A percentile compares a stretch with the other conserved stretches of the same genome.
Conservation (phyloP, 2,329 filamentous ascomycete species). For the Ascochyta clinopodiicola region DNA sequence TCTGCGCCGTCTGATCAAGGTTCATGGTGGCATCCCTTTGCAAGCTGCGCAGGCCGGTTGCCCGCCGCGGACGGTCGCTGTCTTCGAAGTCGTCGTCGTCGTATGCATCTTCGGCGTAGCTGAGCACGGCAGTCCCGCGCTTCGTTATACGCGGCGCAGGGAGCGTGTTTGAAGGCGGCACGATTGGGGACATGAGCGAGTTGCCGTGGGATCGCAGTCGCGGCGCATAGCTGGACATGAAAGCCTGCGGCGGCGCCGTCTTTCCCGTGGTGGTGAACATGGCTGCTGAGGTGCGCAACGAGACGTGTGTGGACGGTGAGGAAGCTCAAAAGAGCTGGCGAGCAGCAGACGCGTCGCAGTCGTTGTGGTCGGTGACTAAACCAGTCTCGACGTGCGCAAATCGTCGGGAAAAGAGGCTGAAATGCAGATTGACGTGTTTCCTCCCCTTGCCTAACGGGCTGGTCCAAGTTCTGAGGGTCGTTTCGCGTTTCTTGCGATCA, state of each 20-base stretch:
- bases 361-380: background rate
- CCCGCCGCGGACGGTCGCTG: conserved; percentile 72
- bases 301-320: conserved; percentile 26
- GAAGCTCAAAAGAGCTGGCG: conserved; percentile 41
- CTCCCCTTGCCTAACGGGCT: conserved; percentile 15
- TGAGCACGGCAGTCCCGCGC: conserved; percentile 93
- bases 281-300: conserved; percentile 33
- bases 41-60: conserved; percentile 83
- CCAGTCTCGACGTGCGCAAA: conserved; percentile 5
- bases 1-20: conserved; percentile 67
- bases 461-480: conserved; percentile 22
- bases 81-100: conserved; percentile 82
- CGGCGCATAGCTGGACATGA: conserved; percentile 89
- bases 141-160: conserved; percentile 88
- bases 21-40: conserved; percentile 66
- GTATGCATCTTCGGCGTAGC: conserved; percentile 95
- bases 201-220: conserved; percentile 90
- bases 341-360: conserved; percentile 41
- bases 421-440: conserved; percentile 9
- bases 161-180: conserved; percentile 71
- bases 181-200: conserved; percentile 84
- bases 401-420: conserved; percentile 1
- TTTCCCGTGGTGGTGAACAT: conserved; percentile 51
- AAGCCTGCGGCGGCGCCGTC: conserved; percentile 75
- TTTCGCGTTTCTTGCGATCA: conserved; percentile 35